Evolutionary conservation across 768 basidiomycete genomes (phyloP).

Genomic region (Leccinum incarnatum): DNA sequence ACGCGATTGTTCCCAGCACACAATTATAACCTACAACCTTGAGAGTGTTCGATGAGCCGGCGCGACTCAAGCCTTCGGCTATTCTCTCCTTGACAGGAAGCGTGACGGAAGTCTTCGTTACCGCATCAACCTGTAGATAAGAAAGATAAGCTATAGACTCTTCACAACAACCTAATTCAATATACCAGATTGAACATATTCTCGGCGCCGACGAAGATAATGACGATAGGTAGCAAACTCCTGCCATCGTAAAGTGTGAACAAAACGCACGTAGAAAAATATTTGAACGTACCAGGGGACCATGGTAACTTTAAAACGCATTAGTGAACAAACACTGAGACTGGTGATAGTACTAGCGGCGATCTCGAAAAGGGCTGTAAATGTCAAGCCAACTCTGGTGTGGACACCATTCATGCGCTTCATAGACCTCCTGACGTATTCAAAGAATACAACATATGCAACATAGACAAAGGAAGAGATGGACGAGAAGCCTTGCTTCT

Average conservation of each 20-base stretch:
- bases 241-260: conserved; percentile 36
- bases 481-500: conserved; percentile 48
- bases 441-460: conserved; percentile 72
- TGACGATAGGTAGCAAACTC: conserved; percentile 89
- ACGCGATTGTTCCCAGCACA: conserved; percentile 72
- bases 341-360: conserved; percentile 91
- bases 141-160: conserved; percentile 24
- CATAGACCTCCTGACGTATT: conserved; percentile 74
- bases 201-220: conserved; percentile 93
- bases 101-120: conserved; percentile 80
- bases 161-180: conserved; percentile 25
- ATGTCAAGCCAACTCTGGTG: conserved; percentile 85
- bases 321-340: conserved; percentile 86
- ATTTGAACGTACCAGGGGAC: conserved; percentile 69
- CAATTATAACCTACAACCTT: conserved; percentile 87
- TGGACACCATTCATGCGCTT: conserved; percentile 82
- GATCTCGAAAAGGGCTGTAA: conserved; percentile 91
- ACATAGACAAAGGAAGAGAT: conserved; percentile 71
- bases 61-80: conserved; percentile 82
- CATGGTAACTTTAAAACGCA: conserved; percentile 86
- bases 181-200: conserved; percentile 93
- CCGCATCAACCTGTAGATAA: conserved; percentile 68
- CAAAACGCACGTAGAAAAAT: conserved; percentile 1
- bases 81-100: conserved; percentile 90
- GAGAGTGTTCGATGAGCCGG: conserved; percentile 88